Percentiles rank a stretch among this genome's conserved stretches.
Evolutionary conservation across 2,329 filamentous ascomycete species (phyloP).

Genomic region (Arthroderma sp.): DNA sequence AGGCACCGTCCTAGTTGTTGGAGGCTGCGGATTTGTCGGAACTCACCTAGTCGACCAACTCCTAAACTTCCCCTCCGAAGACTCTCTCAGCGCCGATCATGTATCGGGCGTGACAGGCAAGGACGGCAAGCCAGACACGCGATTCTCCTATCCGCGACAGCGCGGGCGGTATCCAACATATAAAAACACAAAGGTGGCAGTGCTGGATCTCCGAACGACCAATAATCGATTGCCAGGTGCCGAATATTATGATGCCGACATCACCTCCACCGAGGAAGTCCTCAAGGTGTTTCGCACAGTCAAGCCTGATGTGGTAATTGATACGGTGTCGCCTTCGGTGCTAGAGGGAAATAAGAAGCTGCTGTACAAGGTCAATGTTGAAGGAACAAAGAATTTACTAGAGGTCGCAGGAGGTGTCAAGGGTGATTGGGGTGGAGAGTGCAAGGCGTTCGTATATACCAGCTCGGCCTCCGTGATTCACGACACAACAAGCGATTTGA

Average conservation of each 20-base stretch:
- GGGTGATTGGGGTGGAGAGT: slow-evolving; percentile 45
- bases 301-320: slow-evolving; percentile 72
- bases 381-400: slow-evolving; percentile 62
- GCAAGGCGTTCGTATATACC: slow-evolving; percentile 75
- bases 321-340: slow-evolving; percentile 63
- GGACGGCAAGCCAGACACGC: slow-evolving; percentile 19
- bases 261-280: slow-evolving; percentile 53
- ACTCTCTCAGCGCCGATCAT: slow-evolving; percentile 1
- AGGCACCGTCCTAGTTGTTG: slow-evolving; percentile 63
- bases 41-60: slow-evolving; percentile 68
- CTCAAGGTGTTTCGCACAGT: slow-evolving; percentile 50
- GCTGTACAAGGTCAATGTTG: slow-evolving; percentile 73
- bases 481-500: slow-evolving; percentile 65
- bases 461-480: slow-evolving; percentile 77
- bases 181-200: slow-evolving; percentile 44
- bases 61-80: slow-evolving; percentile 44
- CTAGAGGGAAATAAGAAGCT: slow-evolving; percentile 42
- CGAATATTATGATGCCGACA: slow-evolving; percentile 62
- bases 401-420: slow-evolving; percentile 56
- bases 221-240: slow-evolving; percentile 52
- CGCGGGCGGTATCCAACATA: slow-evolving; percentile 29
- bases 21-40: slow-evolving; percentile 73
- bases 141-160: slow-evolving; percentile 24
- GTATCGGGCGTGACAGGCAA: slow-evolving; percentile 5
- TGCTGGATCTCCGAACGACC: slow-evolving; percentile 58